A percentile compares a stretch with the other conserved stretches of the same genome.
phyloP scores from a whole-genome alignment of 129 eudicot species.

The Lactuca saligna region DNA sequence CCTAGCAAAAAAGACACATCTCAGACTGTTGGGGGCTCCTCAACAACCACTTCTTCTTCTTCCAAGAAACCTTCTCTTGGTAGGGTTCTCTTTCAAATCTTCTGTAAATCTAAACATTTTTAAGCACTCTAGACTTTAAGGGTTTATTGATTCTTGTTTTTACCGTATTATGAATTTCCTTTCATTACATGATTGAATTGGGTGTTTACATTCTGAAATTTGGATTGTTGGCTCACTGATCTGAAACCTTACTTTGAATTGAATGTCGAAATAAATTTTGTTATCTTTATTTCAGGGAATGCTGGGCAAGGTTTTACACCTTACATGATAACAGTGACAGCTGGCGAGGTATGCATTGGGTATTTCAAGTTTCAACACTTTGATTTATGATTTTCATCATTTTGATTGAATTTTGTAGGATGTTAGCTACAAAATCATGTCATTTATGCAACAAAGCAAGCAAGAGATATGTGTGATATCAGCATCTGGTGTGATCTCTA shows the following conservation, averaged over 20 bases:
- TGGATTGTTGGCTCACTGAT: background rate
- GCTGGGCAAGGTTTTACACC: slow-evolving; percentile 47
- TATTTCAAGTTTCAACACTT: background rate
- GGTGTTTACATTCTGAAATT: background rate
- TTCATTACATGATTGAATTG: background rate
- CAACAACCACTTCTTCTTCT: slow-evolving; percentile 14
- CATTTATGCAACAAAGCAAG: slow-evolving; percentile 58
- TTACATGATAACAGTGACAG: slow-evolving; percentile 45
- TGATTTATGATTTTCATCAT: background rate
- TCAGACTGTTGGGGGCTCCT: slow-evolving; percentile 1
- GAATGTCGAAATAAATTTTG: background rate
- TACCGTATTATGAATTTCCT: background rate
- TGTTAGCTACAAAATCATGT: slow-evolving; percentile 53
- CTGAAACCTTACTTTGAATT: background rate
- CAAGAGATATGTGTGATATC: slow-evolving; percentile 54
- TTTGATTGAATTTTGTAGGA: slow-evolving; percentile 37
- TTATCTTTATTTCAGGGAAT: slow-evolving; percentile 39
- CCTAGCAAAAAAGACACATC: slow-evolving; percentile 31
- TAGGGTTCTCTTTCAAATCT: background rate
- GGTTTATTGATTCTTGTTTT: background rate
- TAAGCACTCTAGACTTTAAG: background rate
- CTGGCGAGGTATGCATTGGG: slow-evolving; percentile 54
- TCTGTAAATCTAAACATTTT: background rate
- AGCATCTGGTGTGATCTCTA: slow-evolving; percentile 61
- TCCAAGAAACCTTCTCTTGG: slow-evolving; percentile 39